Percentiles rank a stretch among this genome's conserved stretches.
Evolutionary conservation across 306 rosid species (phyloP).

Genomic region (Begonia peltatifolia): DNA sequence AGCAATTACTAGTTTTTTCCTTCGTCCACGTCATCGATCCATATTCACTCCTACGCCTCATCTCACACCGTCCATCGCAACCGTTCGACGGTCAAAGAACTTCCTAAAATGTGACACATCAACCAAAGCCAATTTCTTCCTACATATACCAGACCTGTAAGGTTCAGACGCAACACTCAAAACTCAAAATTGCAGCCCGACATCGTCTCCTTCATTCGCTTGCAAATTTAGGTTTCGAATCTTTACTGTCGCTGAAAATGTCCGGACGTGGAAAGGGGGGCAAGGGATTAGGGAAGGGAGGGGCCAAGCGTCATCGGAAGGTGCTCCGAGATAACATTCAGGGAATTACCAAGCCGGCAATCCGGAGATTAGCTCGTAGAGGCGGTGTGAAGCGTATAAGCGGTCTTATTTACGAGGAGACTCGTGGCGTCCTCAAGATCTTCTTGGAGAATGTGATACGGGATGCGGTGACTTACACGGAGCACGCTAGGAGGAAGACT

Average conservation of each 20-base stretch:
- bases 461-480: conserved; percentile 60
- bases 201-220: background rate
- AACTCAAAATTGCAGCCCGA: background rate
- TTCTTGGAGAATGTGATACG: conserved; percentile 65
- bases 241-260: conserved; percentile 13
- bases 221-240: background rate
- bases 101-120: background rate
- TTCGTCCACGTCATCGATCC: no score
- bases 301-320: conserved; percentile 47
- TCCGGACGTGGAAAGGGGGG: conserved; percentile 70
- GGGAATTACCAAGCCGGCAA: conserved; percentile 38
- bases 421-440: conserved; percentile 54
- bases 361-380: conserved; percentile 52
- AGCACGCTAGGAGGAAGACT: conserved; percentile 56
- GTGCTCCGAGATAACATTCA: conserved; percentile 6
- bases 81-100: background rate
- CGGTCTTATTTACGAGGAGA: conserved; percentile 60
- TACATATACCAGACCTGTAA: background rate
- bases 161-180: background rate
- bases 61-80: background rate
- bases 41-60: no score
- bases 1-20: no score
- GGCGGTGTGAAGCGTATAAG: conserved; percentile 70
- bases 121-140: background rate
- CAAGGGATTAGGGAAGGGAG: conserved; percentile 63